Conservation (phyloP, 768 basidiomycete species). For the Boletus bicolor region DNA sequence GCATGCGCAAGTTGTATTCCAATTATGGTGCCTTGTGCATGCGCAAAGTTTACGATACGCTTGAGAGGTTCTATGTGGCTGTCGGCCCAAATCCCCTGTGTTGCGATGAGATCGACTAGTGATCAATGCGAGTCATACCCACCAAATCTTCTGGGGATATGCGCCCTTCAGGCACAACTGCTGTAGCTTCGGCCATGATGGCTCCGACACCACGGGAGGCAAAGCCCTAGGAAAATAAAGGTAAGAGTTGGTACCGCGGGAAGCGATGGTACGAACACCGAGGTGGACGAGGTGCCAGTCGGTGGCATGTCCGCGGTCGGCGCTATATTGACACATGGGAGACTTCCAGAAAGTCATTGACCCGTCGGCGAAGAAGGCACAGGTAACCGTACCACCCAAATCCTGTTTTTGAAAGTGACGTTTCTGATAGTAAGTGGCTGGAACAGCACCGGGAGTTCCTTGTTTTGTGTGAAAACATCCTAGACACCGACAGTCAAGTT, state of each 20-base stretch:
- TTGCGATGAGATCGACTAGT: not conserved
- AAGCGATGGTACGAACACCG: constrained; percentile 39
- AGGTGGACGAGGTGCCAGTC: constrained; percentile 84
- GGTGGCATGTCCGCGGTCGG: constrained; percentile 69
- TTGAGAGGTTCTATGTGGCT: constrained; percentile 67
- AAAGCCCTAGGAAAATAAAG: constrained; percentile 41
- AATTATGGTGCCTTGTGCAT: constrained; percentile 64
- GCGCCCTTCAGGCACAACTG: constrained; percentile 70
- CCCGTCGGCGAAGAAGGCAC: not conserved
- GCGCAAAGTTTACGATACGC: constrained; percentile 70
- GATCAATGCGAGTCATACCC: constrained; percentile 7
- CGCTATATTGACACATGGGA: constrained; percentile 84
- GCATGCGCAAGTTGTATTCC: constrained; percentile 82
- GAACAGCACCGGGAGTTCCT: constrained; percentile 56
- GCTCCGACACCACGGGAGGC: constrained; percentile 70
- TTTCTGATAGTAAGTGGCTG: constrained; percentile 59
- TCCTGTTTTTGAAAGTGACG: constrained; percentile 69
- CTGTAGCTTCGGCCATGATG: constrained; percentile 72
- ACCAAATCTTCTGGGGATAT: constrained; percentile 76
- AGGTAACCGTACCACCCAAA: constrained; percentile 49
- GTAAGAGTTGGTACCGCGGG: not conserved
- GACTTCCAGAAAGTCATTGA: constrained; percentile 36
- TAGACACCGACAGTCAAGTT: constrained; percentile 6
- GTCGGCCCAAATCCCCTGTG: constrained; percentile 70
- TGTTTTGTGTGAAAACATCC: constrained; percentile 46